Conservation (phyloP, 2,329 filamentous ascomycete genomes). For the Fusarium sp. region DNA sequence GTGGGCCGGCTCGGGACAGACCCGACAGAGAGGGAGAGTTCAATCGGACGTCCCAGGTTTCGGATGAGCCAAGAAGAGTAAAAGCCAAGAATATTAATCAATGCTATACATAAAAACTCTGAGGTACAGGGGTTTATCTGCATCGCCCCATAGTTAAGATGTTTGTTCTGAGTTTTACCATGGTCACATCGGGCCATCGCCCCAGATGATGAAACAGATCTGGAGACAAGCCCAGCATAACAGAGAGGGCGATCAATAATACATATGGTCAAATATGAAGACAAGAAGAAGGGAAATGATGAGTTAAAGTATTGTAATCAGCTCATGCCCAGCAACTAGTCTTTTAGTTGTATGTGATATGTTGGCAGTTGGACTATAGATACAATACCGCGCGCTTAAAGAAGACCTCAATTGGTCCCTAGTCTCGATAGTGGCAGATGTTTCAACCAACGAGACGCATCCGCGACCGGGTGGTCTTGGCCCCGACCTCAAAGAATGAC, state of each 20-base stretch:
- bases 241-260: background rate
- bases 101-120: constrained; percentile 7
- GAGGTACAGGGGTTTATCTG: background rate
- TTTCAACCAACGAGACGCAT: constrained; percentile 39
- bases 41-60: background rate
- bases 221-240: constrained; percentile 1
- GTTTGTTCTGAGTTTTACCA: constrained; percentile 28
- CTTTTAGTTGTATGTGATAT: background rate
- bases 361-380: background rate
- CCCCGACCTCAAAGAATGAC: constrained; percentile 21
- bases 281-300: too few relatives aligned
- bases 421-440: background rate
- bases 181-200: constrained; percentile 23
- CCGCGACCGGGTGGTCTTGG: constrained; percentile 35
- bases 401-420: constrained; percentile 23
- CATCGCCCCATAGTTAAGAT: background rate
- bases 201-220: constrained; percentile 20
- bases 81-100: background rate
- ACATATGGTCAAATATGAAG: too few relatives aligned
- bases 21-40: background rate
- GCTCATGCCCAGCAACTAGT: background rate
- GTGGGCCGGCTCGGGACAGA: background rate
- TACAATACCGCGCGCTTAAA: constrained; percentile 31
- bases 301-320: background rate
- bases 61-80: background rate